Conservation (phyloP, 805 yeast genomes). For the Blastobotrys muscicola region DNA sequence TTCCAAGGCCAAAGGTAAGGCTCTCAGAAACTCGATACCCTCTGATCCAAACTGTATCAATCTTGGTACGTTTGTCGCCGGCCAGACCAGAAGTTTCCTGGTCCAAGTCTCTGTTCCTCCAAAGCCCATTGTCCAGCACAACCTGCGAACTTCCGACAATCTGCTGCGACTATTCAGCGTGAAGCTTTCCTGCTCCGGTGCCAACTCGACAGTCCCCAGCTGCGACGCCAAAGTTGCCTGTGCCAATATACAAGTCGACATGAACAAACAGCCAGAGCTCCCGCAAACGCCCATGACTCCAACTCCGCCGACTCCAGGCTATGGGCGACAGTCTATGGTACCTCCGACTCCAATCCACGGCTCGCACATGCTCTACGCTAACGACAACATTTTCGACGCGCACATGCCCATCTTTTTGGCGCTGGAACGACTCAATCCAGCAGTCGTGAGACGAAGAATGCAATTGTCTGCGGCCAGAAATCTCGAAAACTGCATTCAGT, state of each 20-base stretch:
- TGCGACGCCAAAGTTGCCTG: too few relatives aligned
- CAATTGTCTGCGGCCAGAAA: slow-evolving; percentile 10
- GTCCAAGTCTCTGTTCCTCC: slow-evolving; percentile 8
- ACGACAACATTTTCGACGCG: neutral
- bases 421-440: slow-evolving; percentile 2
- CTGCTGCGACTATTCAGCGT: slow-evolving; percentile 3
- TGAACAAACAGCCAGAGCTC: neutral
- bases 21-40: slow-evolving; percentile 3
- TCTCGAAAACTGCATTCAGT: slow-evolving; percentile 5
- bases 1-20: neutral
- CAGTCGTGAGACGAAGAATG: slow-evolving; percentile 8
- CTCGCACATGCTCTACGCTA: neutral
- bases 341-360: slow-evolving; percentile 3
- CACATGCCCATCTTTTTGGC: slow-evolving; percentile 9
- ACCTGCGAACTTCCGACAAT: neutral
- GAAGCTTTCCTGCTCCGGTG: neutral
- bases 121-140: neutral
- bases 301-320: neutral
- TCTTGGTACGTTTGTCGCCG: slow-evolving; percentile 9
- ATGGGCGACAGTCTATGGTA: neutral
- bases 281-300: slow-evolving; percentile 4
- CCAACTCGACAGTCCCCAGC: neutral
- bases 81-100: slow-evolving; percentile 8
- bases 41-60: neutral
- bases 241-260: too few relatives aligned